Base-by-base conservation (phyloP, 352 stramenopile species). In the Pythium rhizo-oryzae region DNA sequence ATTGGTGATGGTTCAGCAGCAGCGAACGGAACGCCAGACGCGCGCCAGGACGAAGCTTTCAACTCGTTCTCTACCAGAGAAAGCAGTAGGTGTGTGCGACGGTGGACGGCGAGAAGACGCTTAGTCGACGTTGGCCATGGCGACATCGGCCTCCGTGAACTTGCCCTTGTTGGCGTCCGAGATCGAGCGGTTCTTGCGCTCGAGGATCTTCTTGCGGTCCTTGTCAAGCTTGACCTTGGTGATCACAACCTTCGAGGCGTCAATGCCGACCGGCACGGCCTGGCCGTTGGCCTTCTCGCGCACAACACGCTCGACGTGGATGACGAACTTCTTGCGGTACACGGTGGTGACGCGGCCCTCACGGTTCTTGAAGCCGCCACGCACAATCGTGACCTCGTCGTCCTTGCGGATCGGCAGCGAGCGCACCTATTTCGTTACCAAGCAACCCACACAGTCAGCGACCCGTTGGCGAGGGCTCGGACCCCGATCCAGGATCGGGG, bases 181-280 rank as follows among this genome's bases (percentile, higher is more conserved):
- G 52, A 85, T 76, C 39, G 87, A 83, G 70, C 92, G 94, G 78
- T 98, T 97, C 90, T 99, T 99, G 84, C 97, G 95, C 80, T 99
- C 97, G 59, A 99, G 83, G 74, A 99, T 97, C 69, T 97, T 98
- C 86, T 99, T 99, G 78, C 98, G 96, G 82, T 99, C 97, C 93
- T 99, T 99, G 92, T 99, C 97, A 68, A 99, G 93, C 92, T 99
- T 99, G 69, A 99, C 85, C 87, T 99, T 99, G 72, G 97, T 99
- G 87, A 99, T 99, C 58, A 98, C 88, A 57, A 99, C 89, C 84
- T 99, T 99, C 55, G 96, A 99, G 46, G 98, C 92, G 78, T 99
- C 94, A 75, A 99, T 98, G 78, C 97, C 97, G 65, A 99, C 96
- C 47, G 96, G 93, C 67, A 99, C 96, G 53, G 90, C 91, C 58